These are phyloP conservation scores for Colletotrichum magnum DNA, from an alignment of 2,329 filamentous ascomycete genomes.

Conservation along the genomic window DNA sequence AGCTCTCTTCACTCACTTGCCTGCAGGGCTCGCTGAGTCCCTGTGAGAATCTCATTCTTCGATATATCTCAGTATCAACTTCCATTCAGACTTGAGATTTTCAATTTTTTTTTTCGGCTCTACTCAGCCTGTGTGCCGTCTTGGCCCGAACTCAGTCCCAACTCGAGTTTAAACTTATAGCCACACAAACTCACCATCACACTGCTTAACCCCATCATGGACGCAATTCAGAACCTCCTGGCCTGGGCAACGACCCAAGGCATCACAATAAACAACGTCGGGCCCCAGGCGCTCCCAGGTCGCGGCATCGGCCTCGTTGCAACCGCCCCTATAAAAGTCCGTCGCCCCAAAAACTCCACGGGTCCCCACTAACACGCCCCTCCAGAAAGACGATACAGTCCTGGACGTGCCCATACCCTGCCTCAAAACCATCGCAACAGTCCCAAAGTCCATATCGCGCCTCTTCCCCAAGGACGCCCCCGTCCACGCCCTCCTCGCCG, in stretches of 20 bases:
- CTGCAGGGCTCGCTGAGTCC: neutral
- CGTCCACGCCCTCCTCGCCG: slow-evolving; percentile 81
- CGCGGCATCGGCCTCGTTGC: slow-evolving; percentile 86
- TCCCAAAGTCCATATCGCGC: slow-evolving; percentile 66
- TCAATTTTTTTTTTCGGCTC: too few relatives aligned
- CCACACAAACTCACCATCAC: neutral
- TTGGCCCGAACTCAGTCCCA: neutral
- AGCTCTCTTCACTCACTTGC: neutral
- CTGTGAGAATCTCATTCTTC: neutral
- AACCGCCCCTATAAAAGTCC: slow-evolving; percentile 75
- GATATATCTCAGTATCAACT: neutral
- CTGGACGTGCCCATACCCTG: slow-evolving; percentile 75
- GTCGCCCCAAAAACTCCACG: slow-evolving; percentile 25
- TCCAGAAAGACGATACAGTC: slow-evolving; percentile 65
- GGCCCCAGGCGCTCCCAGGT: slow-evolving; percentile 76
- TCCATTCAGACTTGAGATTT: neutral
- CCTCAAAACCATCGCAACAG: slow-evolving; percentile 75
- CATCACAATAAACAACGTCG: slow-evolving; percentile 77
- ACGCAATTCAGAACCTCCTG: slow-evolving; percentile 66
- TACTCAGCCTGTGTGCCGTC: too few relatives aligned
- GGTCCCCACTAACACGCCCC: slow-evolving; percentile 19
- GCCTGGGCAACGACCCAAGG: slow-evolving; percentile 77
- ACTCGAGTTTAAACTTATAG: neutral
- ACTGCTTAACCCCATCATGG: slow-evolving; percentile 19
- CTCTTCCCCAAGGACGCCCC: slow-evolving; percentile 68